Evolutionary conservation across 768 basidiomycete species (phyloP), one percentile per base, ranked within the genome.

Genomic region (Russula olivacea): DNA sequence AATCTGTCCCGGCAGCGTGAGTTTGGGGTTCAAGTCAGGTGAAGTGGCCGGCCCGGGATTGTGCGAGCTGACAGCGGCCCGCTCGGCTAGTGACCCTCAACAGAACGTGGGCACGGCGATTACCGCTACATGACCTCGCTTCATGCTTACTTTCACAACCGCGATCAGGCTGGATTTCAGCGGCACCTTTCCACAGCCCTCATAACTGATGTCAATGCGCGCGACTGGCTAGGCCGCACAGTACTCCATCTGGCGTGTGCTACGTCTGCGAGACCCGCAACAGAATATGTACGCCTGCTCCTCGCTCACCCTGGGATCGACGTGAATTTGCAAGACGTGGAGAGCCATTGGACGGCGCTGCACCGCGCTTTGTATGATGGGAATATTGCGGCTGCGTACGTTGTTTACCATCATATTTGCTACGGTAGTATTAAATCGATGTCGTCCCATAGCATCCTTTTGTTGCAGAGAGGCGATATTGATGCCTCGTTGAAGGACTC

Each of bases 331-430:
- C 76, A 77, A 47, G 96, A 99, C 73, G 72, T 72, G 58, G 96
- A 98, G 78, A 91, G 83, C 61, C 88, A 87, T 61, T 98, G 93
- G 90, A 96, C 93, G 1, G 83, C 95, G 8, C 76, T 98, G 23
- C 96, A 99, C 70, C 78, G 93, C 53, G 91, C 91, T 2, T 73
- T 95, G 68, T 97, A 93, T 71, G 73, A 78, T 41, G 91, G 90
- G 1, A 92, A 93, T 68, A 63, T 94, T 10, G 78, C 85, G 53
- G 81, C 83, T 50, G 87, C 82, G 84, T 88, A 66, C 63, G 87
- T 78, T 17, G 23, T 30, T 19, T 28, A 12, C 10, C 43, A 19
- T 25, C 14, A 25, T 21, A 19, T 50, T 17, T 17, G n/a, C 19
- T 28, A 4, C 28, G 9, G 34, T 11, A 11, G 11, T 34, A 43